phyloP scores from a whole-genome alignment of 441 rosid genomes.

The Macaranga tanarius region DNA sequence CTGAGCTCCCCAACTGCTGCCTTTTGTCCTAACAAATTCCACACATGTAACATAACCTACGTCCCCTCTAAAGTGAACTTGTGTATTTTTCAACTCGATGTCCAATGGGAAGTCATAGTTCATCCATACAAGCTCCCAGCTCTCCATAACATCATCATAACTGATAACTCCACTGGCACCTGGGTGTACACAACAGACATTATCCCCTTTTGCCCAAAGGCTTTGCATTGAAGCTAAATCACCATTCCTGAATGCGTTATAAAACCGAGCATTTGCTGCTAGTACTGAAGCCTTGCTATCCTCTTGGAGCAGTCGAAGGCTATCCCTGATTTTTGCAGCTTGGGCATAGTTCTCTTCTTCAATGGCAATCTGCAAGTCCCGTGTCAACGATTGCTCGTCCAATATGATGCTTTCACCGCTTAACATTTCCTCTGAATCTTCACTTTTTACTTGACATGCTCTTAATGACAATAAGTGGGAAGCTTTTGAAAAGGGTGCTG shows the following conservation, averaged over 20 bases:
- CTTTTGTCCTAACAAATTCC: conserved; percentile 79
- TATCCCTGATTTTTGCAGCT: conserved; percentile 81
- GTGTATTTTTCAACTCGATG: conserved; percentile 64
- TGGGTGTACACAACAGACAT: conserved; percentile 80
- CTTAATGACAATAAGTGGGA: conserved; percentile 22
- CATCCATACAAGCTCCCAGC: conserved; percentile 93
- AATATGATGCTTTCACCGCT: conserved; percentile 49
- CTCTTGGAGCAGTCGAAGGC: conserved; percentile 54
- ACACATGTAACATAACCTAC: conserved; percentile 73
- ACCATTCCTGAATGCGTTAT: conserved; percentile 65
- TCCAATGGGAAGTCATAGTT: conserved; percentile 78
- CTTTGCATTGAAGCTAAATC: conserved; percentile 66
- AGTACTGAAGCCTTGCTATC: conserved; percentile 62
- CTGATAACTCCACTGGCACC: conserved; percentile 75
- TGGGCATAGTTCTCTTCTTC: conserved; percentile 72
- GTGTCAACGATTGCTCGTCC: conserved; percentile 59
- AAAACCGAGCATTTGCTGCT: conserved; percentile 74
- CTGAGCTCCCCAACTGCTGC: conserved; percentile 92
- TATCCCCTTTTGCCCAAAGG: conserved; percentile 62
- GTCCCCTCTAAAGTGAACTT: conserved; percentile 68
- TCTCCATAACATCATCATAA: conserved; percentile 71
- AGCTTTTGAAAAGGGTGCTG: conserved; percentile 33
- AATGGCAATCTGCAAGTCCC: conserved; percentile 60
- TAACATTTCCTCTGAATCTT: conserved; percentile 47
- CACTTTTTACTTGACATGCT: conserved; percentile 52